These are phyloP conservation scores for Fusarium annulatum DNA, from an alignment of 2,329 filamentous ascomycete species.

Conservation along the genomic window DNA sequence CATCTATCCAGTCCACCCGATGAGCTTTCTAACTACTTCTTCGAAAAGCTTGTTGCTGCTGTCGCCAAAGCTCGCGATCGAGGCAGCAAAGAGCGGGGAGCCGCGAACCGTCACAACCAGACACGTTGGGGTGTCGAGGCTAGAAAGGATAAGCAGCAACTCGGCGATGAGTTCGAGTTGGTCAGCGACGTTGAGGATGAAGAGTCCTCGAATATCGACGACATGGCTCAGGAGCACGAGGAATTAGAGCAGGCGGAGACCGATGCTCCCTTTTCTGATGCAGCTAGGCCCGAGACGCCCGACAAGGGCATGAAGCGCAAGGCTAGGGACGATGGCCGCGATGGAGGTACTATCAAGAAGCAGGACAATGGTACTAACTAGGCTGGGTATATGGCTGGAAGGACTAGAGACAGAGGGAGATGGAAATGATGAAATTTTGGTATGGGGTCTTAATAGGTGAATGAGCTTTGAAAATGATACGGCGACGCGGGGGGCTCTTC, in stretches of 20 bases:
- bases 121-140: not conserved
- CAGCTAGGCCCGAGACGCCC: not conserved
- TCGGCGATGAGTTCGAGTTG: no score
- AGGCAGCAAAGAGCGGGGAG: no score
- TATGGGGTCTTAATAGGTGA: not conserved
- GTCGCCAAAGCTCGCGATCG: not conserved
- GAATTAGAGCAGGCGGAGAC: not conserved
- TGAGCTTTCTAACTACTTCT: rapidly evolving
- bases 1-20: not conserved
- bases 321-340: rapidly evolving
- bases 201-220: not conserved
- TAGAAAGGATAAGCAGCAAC: not conserved
- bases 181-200: rapidly evolving
- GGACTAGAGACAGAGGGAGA: not conserved
- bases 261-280: not conserved
- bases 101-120: not conserved
- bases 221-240: not conserved
- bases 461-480: not conserved
- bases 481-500: no score
- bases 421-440: not conserved
- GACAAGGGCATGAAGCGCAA: not conserved
- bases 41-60: not conserved
- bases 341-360: not conserved
- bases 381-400: not conserved
- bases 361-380: not conserved